Base-by-base conservation (phyloP, 2,329 filamentous ascomycete species). In the Lachnellula occidentalis region DNA sequence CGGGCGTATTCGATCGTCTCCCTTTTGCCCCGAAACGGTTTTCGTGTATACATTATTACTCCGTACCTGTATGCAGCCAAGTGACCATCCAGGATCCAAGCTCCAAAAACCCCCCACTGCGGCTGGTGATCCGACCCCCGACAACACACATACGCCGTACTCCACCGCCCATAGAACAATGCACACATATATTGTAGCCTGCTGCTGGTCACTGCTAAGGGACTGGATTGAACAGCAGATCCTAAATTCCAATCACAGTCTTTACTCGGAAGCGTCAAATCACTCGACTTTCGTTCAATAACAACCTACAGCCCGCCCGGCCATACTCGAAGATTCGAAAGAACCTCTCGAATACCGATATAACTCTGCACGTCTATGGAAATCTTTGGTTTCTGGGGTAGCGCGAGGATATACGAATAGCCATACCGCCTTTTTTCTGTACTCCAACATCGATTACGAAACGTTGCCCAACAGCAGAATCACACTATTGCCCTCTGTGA, bases 141-240 rank as follows among this genome's bases (percentile, higher is more conserved):
- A 31, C 27, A 31, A 31, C 27, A 31, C 27, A 31, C 27, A 9
- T 31, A 9, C 27, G 4, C 9, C 27, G 6, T 27, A 9, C 27
- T 31, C 27, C 27, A 31, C 27, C 27, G 27, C 27, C 27, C 9
- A 31, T 31, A 4, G 27, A 31, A 31, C 41, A n/a, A 41, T 11
- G 9, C 53, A 31, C 56, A 55, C 51, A 51, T 59, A 61, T 63
- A 64, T 6, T 6, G 24, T 57, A 60, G 58, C 52, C 56, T 56
- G 57, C 49, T 52, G 41, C 55, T 41, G 46, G 34, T 22, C 50
- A 57, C 50, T 3, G 24, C 8, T 11, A 1, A 48, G 15, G 27
- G 21, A 11, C 22, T 41, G 22, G 19, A 22, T 22, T 34, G 50
- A 45, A 34, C 39, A 48, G 7, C 47, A 17, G 12, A 24, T 15